These are phyloP conservation scores for Leccinum barrowsii DNA, from an alignment of 768 basidiomycete genomes.

Conservation along the genomic window DNA sequence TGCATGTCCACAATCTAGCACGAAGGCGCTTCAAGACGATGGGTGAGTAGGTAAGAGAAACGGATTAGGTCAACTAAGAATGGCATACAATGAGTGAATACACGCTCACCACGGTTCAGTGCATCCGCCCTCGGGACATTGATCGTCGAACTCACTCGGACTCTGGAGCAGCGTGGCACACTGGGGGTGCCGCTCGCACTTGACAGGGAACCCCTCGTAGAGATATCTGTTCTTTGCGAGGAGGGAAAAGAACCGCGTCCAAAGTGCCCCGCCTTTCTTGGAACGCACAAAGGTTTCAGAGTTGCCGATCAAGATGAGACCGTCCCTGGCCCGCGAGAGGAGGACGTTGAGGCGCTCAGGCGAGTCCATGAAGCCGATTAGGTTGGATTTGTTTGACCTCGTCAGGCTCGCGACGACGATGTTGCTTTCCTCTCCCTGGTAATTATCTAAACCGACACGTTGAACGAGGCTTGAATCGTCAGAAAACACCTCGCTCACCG, in stretches of 20 bases:
- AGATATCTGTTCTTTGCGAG: not conserved
- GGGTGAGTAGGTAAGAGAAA: too few species aligned
- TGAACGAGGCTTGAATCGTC: not conserved
- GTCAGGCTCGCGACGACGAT: conserved; percentile 62
- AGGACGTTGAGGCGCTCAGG: conserved; percentile 69
- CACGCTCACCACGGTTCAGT: conserved; percentile 48
- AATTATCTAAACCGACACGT: conserved; percentile 52
- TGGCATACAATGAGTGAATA: too few species aligned
- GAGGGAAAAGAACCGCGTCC: conserved; percentile 7
- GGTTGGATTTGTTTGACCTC: conserved; percentile 49
- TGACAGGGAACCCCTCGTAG: conserved; percentile 44
- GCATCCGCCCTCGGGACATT: conserved; percentile 64
- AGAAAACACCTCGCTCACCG: conserved; percentile 35
- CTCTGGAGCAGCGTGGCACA: conserved; percentile 34
- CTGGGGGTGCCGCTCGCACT: conserved; percentile 51
- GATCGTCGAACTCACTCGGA: conserved; percentile 46
- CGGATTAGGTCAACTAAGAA: too few species aligned
- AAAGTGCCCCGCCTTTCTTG: conserved; percentile 9
- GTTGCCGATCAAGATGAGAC: conserved; percentile 65
- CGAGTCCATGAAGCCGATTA: conserved; percentile 71
- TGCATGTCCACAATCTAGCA: conserved; percentile 32
- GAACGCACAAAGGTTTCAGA: conserved; percentile 16
- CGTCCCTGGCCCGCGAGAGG: conserved; percentile 63
- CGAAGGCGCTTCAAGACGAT: conserved; percentile 2
- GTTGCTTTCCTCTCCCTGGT: conserved; percentile 72